A percentile compares a stretch with the other conserved stretches of the same genome.
Evolutionary conservation across 345 rosid species (phyloP).

Genomic region (Eucalyptus melliodora): DNA sequence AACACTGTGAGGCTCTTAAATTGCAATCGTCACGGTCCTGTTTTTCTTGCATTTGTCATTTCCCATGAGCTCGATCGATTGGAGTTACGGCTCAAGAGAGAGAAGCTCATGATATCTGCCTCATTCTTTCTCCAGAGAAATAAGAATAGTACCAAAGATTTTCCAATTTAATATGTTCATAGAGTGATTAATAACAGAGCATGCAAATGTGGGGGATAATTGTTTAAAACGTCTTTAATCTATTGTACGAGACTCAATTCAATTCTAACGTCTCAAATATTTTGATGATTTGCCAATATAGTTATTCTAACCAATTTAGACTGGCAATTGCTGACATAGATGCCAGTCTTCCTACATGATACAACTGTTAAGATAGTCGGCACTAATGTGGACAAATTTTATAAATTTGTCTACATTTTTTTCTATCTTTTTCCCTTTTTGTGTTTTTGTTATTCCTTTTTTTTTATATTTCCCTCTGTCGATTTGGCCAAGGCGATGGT

Average conservation of each 20-base stretch:
- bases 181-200: background rate
- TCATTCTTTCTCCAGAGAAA: background rate
- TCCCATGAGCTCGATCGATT: background rate
- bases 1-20: too few species aligned
- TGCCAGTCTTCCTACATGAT: too few species aligned
- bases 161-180: background rate
- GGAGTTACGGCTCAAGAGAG: background rate
- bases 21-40: too few species aligned
- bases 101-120: background rate
- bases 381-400: rapidly evolving
- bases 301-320: too few species aligned
- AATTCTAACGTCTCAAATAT: background rate
- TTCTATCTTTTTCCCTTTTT: too few species aligned
- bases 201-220: background rate
- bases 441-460: background rate
- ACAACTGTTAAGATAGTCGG: rapidly evolving
- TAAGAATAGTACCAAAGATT: background rate
- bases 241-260: rapidly evolving
- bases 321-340: rapidly evolving
- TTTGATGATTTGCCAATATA: background rate
- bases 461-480: background rate
- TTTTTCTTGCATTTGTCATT: background rate
- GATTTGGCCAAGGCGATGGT: rapidly evolving
- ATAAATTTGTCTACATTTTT: background rate
- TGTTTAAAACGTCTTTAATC: background rate